Evolutionary conservation across 1,139 yeast genomes (phyloP).

Genomic region (Geotrichum klebahnii): DNA sequence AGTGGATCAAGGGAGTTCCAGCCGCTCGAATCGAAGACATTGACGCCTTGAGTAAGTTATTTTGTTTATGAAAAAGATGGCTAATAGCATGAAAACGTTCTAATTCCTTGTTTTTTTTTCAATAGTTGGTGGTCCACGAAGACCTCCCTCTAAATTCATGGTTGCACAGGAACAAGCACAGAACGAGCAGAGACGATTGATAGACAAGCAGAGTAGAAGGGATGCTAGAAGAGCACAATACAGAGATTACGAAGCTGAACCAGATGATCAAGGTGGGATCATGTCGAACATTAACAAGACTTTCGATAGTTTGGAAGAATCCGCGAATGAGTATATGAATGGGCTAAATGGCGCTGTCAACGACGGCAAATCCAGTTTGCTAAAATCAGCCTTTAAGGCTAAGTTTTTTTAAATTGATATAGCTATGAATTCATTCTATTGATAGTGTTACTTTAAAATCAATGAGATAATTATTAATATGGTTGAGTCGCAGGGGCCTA

Average conservation of each 20-base stretch:
- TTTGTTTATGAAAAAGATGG: too few relatives aligned
- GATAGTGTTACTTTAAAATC: too few relatives aligned
- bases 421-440: too few relatives aligned
- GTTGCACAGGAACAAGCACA: conserved; percentile 31
- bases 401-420: conserved; percentile 29
- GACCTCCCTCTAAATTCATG: conserved; percentile 38
- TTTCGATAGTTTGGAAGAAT: conserved; percentile 35
- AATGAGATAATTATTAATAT: too few relatives aligned
- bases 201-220: conserved; percentile 16
- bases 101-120: too few relatives aligned
- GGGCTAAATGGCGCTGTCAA: conserved; percentile 32
- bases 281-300: conserved; percentile 34
- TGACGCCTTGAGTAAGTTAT: conserved; percentile 32
- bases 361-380: conserved; percentile 30
- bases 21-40: conserved; percentile 55
- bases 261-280: conserved; percentile 26
- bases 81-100: too few relatives aligned
- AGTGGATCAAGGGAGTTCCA: conserved; percentile 81
- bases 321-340: conserved; percentile 35
- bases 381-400: conserved; percentile 34
- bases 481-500: too few relatives aligned
- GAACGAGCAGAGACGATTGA: conserved; percentile 28
- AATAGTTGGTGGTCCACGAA: conserved; percentile 41
- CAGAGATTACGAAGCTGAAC: conserved; percentile 18
- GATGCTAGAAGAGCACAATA: conserved; percentile 7